Percentiles rank a stretch among this genome's conserved stretches.
phyloP scores from a whole-genome alignment of 1,284 basidiomycete genomes.

The Trichosporon ovoides region DNA sequence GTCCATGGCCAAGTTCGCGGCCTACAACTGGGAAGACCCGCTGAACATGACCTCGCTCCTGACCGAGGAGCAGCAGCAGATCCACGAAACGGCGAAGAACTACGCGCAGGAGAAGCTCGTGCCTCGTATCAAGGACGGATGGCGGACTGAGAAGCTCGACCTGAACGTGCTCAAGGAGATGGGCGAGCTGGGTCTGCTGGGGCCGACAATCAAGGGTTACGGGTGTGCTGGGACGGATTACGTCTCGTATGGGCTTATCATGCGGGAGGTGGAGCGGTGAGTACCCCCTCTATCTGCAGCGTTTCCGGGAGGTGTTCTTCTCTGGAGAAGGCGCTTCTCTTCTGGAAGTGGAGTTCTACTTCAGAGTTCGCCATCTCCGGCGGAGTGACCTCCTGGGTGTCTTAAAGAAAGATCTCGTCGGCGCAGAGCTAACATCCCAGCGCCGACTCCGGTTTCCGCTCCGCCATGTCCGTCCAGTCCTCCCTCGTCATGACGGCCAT shows the following conservation, averaged over 20 bases:
- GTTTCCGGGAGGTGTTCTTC: no score
- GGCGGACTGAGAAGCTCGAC: constrained; percentile 83
- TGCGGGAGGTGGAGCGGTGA: constrained; percentile 84
- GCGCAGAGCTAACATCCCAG: no score
- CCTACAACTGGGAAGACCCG: constrained; percentile 75
- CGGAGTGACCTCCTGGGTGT: no score
- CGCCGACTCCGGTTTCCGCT: constrained; percentile 92
- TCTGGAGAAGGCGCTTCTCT: no score
- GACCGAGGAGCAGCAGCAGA: constrained; percentile 83
- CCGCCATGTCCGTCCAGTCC: constrained; percentile 89
- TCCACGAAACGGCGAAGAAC: constrained; percentile 74
- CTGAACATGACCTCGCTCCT: constrained; percentile 68
- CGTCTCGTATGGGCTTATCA: constrained; percentile 89
- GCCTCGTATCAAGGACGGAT: constrained; percentile 80
- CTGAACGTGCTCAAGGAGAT: constrained; percentile 77
- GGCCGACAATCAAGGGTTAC: constrained; percentile 87
- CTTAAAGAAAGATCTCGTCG: no score
- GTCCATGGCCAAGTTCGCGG: constrained; percentile 48
- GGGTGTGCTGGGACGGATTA: constrained; percentile 87
- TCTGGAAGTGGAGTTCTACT: no score
- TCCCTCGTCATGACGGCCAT: constrained; percentile 98
- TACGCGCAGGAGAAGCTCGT: constrained; percentile 82
- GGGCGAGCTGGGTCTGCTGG: constrained; percentile 83
- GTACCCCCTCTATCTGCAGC: background rate
- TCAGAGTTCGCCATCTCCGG: no score